Conservation (phyloP, 2,329 filamentous ascomycete genomes). For the Talaromyces sp. region DNA sequence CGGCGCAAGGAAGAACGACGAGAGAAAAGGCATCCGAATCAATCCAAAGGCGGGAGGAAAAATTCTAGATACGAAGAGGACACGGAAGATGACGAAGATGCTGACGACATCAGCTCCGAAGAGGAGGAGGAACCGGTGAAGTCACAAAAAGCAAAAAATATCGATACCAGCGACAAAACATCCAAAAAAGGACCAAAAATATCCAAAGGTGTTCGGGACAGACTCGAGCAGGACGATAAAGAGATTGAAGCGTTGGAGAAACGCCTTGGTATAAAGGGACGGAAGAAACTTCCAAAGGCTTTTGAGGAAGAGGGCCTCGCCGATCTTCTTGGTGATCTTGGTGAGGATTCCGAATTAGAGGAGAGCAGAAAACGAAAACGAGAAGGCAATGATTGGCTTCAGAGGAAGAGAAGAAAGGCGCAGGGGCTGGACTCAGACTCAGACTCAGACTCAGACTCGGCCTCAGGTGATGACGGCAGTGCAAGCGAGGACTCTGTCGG, state of each 20-base stretch:
- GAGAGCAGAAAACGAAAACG: conserved; percentile 52
- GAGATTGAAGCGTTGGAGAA: conserved; percentile 85
- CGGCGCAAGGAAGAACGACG: conserved; percentile 60
- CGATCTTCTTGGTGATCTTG: conserved; percentile 67
- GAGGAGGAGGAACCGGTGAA: conserved; percentile 6
- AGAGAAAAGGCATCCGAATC: conserved; percentile 50
- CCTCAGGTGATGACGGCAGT: conserved; percentile 18
- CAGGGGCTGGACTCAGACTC: conserved; percentile 22
- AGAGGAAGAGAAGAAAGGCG: conserved; percentile 53
- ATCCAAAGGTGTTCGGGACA: conserved; percentile 49
- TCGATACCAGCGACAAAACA: conserved; percentile 8
- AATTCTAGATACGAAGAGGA: conserved; percentile 22
- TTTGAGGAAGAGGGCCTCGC: conserved; percentile 80
- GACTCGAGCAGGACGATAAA: conserved; percentile 73
- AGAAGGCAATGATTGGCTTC: conserved; percentile 59
- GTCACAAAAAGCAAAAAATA: not conserved
- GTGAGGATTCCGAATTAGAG: conserved; percentile 44
- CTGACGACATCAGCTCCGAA: conserved; percentile 14
- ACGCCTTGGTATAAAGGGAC: conserved; percentile 74
- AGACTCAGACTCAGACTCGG: conserved; percentile 17
- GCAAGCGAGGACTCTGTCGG: conserved; percentile 22
- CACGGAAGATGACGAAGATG: conserved; percentile 18
- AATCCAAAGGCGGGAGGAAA: conserved; percentile 13
- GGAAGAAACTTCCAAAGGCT: conserved; percentile 65
- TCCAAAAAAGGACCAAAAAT: conserved; percentile 21